Conservation (phyloP, 2,329 filamentous ascomycete species). For the Colletotrichum lupini region DNA sequence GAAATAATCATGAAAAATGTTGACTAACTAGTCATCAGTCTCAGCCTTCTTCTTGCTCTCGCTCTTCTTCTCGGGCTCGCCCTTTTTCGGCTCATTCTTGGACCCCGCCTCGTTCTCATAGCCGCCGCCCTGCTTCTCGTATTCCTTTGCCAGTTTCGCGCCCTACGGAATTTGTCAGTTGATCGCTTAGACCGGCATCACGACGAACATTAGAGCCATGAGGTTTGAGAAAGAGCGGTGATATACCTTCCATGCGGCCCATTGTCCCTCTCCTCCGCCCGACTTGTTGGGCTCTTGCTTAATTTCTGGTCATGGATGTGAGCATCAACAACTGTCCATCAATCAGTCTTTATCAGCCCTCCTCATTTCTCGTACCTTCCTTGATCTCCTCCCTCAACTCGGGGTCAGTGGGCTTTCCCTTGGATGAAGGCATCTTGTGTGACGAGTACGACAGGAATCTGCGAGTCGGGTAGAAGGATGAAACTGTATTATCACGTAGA, state of each 20-base stretch:
- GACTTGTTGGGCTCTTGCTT: constrained; percentile 54
- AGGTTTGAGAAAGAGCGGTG: accelerated
- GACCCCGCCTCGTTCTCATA: constrained; percentile 54
- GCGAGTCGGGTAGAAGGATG: no score
- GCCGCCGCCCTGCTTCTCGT: constrained; percentile 53
- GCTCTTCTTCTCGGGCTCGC: constrained; percentile 42
- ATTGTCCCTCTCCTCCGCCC: constrained; percentile 49
- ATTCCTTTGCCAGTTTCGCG: constrained; percentile 53
- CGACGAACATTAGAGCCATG: no score
- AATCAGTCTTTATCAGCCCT: no score
- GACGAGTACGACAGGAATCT: background rate
- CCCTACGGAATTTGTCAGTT: constrained; percentile 37
- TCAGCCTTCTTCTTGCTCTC: constrained; percentile 38
- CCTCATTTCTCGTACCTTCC: no score
- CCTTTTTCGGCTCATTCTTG: constrained; percentile 49
- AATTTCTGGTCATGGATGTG: constrained; percentile 45
- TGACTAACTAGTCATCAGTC: constrained; percentile 7
- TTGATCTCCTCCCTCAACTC: constrained; percentile 52
- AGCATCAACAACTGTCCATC: no score
- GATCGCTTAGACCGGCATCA: no score
- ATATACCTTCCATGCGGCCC: constrained; percentile 37
- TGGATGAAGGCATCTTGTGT: constrained; percentile 49
- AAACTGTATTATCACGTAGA: background rate
- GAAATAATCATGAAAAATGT: no score
- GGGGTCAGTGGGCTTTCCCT: constrained; percentile 53